Evolutionary conservation across 495 filamentous ascomycete genomes (phyloP).

Genomic region (Opeltia flavorubescens): DNA sequence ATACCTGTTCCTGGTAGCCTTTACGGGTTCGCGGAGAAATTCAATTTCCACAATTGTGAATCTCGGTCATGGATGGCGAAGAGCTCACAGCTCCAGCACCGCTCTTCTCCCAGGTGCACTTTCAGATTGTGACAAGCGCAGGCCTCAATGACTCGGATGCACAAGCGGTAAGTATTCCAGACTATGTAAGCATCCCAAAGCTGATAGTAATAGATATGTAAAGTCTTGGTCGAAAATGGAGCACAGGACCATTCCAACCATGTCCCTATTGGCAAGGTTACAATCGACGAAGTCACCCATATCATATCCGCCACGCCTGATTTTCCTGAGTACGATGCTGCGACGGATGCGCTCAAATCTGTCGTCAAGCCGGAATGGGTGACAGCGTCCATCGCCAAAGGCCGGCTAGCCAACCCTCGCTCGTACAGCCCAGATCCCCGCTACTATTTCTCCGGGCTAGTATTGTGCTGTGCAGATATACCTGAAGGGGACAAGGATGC

Average conservation of each 20-base stretch:
- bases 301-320: slow-evolving; percentile 75
- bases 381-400: slow-evolving; percentile 46
- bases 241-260: neutral
- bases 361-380: slow-evolving; percentile 80
- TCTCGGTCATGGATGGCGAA: neutral
- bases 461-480: slow-evolving; percentile 64
- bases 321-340: slow-evolving; percentile 66
- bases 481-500: slow-evolving; percentile 83
- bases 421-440: slow-evolving; percentile 82
- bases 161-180: neutral
- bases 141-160: neutral
- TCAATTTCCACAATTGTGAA: too few relatives aligned
- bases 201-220: neutral
- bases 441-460: slow-evolving; percentile 74
- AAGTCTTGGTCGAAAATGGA: neutral
- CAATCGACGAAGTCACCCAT: slow-evolving; percentile 54
- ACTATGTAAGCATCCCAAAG: neutral
- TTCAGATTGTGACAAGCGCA: neutral
- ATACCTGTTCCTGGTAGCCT: too few relatives aligned
- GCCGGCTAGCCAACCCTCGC: slow-evolving; percentile 59
- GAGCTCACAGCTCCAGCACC: neutral
- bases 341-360: slow-evolving; percentile 59
- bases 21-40: too few relatives aligned
- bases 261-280: slow-evolving; percentile 14
- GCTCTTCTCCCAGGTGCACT: neutral